Base-by-base conservation (phyloP, 768 basidiomycete genomes). In the Boletus huronensis region DNA sequence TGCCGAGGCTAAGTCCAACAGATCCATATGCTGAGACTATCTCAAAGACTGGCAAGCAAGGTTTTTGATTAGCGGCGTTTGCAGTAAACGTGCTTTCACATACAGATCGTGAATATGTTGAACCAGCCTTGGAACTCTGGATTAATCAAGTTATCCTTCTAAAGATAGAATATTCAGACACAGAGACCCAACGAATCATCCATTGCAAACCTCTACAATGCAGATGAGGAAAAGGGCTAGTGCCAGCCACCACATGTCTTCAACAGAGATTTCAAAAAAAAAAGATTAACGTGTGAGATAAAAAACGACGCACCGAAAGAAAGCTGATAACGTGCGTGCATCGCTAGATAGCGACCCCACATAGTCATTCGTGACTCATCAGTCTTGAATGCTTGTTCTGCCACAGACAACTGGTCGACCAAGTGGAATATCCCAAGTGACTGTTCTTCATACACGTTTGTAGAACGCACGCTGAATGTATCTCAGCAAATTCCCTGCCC, bases 181-280 rank as follows among this genome's bases (percentile, higher is more conserved):
- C 39, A 23, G 19, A 34, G 14, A 14, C 10, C 5, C 16, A 29
- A 7, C 21, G 26, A 29, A 14, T 23, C 8, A 19, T 52, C 41
- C 9, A 23, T 36, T 17, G 59, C 79, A 55, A 57, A 90, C 92
- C 80, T 98, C 97, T 57, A 97, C 85, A 59, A 98, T 96, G 67
- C 95, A 98, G 38, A 98, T 77, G 2, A 97, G 70, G 72, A 94
- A 93, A 13, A 98, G 70, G 0, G 91, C 93, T 13, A 92, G 23
- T 6, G 66, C 88, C 21, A 98, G 70, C 93, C 93, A 97, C 96
- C 95, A 97, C 82, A 98, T 93, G 71, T 97, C 95, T 93, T 58
- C 14, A n/a, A 44, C 41, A 13, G 31, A n/a, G 16, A 45, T 39
- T 55, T 54, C 9, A 58, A 45, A 16, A 45, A 29, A 31, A 32